A percentile compares a stretch with the other conserved stretches of the same genome.
Conservation (phyloP, 257 asterid species). For the Solanum gracilifrons region DNA sequence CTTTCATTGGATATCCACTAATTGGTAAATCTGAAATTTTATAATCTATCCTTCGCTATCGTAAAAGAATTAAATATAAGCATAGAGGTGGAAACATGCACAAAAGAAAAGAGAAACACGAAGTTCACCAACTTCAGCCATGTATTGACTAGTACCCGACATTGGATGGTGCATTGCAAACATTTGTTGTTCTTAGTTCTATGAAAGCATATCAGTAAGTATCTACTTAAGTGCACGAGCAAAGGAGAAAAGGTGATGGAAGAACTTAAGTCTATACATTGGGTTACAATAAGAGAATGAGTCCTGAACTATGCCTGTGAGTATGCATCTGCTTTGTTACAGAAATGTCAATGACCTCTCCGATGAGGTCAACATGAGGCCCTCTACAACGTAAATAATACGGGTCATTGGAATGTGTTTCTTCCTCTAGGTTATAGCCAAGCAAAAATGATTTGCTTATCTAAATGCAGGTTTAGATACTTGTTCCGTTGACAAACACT, state of each 20-base stretch:
- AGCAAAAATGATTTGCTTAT: not conserved
- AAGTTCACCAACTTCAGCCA: not conserved
- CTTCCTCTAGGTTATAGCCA: not conserved
- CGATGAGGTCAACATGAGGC: not conserved
- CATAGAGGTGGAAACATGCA: not conserved
- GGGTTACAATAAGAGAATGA: not conserved
- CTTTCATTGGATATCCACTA: constrained; percentile 80
- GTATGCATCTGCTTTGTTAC: not conserved
- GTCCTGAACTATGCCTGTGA: not conserved
- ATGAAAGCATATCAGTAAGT: not conserved
- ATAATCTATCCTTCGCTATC: not conserved
- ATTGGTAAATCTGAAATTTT: constrained; percentile 23
- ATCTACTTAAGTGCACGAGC: not conserved
- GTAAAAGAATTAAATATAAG: not conserved
- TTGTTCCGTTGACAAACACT: not conserved
- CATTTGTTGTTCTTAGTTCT: not conserved
- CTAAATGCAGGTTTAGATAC: not conserved
- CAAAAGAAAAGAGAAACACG: not conserved
- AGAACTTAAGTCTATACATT: not conserved
- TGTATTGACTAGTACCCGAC: not conserved
- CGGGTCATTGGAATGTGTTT: not conserved
- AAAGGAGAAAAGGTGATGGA: not conserved
- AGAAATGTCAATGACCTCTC: not conserved
- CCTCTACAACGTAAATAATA: not conserved
- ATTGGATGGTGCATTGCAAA: not conserved